Conservation (phyloP, 176 grass and related monocot genomes). For the Saccharum officinarum region DNA sequence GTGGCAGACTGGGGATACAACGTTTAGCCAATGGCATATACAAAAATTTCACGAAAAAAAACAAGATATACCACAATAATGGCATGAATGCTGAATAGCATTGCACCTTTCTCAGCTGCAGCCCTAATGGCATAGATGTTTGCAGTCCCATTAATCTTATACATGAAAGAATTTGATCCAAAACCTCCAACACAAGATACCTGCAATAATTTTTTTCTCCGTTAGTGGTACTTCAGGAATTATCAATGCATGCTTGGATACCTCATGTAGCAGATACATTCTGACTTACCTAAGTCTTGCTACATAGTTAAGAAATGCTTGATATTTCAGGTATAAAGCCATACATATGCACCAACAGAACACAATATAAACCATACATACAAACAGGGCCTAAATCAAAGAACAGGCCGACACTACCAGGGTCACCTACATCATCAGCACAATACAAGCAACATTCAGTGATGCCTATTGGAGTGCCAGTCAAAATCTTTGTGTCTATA, state of each 20-base stretch:
- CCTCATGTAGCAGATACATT: background rate
- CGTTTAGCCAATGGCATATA: background rate
- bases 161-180: conserved; percentile 92
- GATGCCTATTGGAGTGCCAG: background rate
- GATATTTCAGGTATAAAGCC: background rate
- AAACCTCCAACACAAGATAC: conserved; percentile 96
- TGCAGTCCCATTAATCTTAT: conserved; percentile 92
- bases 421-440: background rate
- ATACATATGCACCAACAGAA: background rate
- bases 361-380: background rate
- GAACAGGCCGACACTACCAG: background rate
- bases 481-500: background rate
- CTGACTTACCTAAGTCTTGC: background rate
- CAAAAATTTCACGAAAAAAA: background rate
- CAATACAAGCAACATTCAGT: background rate
- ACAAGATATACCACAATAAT: background rate
- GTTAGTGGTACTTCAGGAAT: conserved; percentile 23
- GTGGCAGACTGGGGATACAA: background rate
- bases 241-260: background rate
- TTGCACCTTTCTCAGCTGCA: conserved; percentile 86
- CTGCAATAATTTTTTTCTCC: conserved; percentile 41
- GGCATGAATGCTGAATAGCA: background rate
- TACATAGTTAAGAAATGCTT: background rate
- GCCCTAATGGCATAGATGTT: conserved; percentile 93
- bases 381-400: background rate